Evolutionary conservation across 2,329 filamentous ascomycete species (phyloP), one percentile per base, ranked within the genome.

Genomic region (Neofusicoccum umdonicola): DNA sequence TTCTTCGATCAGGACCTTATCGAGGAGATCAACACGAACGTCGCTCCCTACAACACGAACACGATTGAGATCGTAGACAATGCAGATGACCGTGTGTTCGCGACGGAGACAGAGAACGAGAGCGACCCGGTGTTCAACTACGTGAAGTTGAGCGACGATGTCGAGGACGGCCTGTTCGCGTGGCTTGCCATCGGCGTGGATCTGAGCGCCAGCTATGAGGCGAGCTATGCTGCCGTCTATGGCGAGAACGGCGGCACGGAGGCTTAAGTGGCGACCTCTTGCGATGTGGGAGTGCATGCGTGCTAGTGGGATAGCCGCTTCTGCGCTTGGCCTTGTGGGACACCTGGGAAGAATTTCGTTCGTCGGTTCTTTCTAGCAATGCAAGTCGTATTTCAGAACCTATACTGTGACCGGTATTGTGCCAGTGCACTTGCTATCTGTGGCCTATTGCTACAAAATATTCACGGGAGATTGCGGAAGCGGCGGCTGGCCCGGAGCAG

Each of bases 1-100:
- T 90, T 87, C 80, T 87, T 87, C 64, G 86, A 90, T 72, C 83
- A 88, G 71, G 78, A 79, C 67, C 81, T 90, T 9, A 82, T 86
- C 68, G 69, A 70, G 31, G 67, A 77, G 44, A 84, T 89, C 65
- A 82, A 87, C 66, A 72, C 73, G 12, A 77, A 75, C 0, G 64
- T 71, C 0, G 35, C 41, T 8, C 83, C 84, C 1, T 81, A 81
- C 72, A 78, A 72, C 68, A 77, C 73, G 62, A 81, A 81, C 69
- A 77, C 69, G n/a, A 74, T 77, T 60, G 68, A 67, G 17, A 35
- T 84, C 15, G 87, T 82, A 3, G 75, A 71, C 42, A 88, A 88
- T 69, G 76, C 74, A 12, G 75, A 83, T 0, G 86, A 88, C 71
- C 62, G 80, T 80, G 60, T 80, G 78, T 6, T 52, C 35, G 50